These are phyloP conservation scores for Aurantiochytrium sp. DNA, from an alignment of 108 stramenopile species.

Conservation along the genomic window DNA sequence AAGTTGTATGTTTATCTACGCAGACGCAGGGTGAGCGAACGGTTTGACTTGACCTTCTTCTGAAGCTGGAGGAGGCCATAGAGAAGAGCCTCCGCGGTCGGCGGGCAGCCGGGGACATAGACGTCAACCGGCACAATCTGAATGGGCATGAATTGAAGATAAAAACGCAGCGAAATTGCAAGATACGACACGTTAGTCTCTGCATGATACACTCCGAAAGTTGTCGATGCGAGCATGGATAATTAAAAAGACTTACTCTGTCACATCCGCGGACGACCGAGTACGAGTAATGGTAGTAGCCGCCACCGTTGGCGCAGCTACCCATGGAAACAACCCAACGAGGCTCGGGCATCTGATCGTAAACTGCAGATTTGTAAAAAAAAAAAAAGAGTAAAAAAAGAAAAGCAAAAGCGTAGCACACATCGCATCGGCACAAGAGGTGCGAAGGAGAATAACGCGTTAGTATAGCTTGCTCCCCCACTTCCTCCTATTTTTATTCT, in stretches of 20 bases:
- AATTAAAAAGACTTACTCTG: not conserved
- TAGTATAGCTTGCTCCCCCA: too few relatives aligned
- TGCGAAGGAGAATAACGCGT: too few relatives aligned
- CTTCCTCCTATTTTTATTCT: too few relatives aligned
- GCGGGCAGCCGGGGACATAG: conserved; percentile 98
- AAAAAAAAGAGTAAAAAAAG: not conserved
- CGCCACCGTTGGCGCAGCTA: conserved; percentile 98
- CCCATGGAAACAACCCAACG: conserved; percentile 99
- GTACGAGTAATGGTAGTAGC: conserved; percentile 99
- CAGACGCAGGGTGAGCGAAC: conserved; percentile 76
- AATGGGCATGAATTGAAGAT: not conserved
- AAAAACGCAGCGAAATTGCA: not conserved
- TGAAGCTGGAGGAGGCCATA: conserved; percentile 93
- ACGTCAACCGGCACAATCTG: conserved; percentile 98
- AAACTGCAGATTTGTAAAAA: conserved; percentile 45
- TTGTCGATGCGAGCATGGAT: not conserved
- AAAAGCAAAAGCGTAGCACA: not conserved
- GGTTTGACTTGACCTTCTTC: conserved; percentile 98
- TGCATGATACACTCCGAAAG: too few relatives aligned
- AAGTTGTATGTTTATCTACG: conserved; percentile 62
- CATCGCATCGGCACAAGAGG: too few relatives aligned
- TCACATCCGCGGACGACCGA: conserved; percentile 94
- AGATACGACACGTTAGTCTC: too few relatives aligned
- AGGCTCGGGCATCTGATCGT: conserved; percentile 99
- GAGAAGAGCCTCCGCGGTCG: conserved; percentile 93